Evolutionary conservation across 2,329 filamentous ascomycete species (phyloP).

Genomic region (Aspergillus arachidicola): DNA sequence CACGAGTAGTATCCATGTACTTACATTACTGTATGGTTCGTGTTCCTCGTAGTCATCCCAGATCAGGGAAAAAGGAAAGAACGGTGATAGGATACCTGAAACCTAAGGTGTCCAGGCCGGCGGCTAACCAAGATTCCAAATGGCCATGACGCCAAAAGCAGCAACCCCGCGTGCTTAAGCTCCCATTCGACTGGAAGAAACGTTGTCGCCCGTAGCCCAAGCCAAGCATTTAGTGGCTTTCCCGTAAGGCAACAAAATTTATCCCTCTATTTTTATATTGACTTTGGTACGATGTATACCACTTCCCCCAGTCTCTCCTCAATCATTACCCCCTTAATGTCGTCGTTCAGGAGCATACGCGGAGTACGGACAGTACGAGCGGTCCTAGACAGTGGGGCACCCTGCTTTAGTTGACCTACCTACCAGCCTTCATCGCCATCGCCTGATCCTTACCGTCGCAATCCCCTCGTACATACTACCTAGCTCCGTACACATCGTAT

Average conservation of each 20-base stretch:
- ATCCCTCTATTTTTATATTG: slow-evolving; percentile 3
- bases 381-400: slow-evolving; percentile 1
- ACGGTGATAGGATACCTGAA: background rate
- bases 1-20: background rate
- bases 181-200: slow-evolving; percentile 3
- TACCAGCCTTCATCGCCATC: background rate
- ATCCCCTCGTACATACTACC: background rate
- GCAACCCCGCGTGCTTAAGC: slow-evolving; percentile 3
- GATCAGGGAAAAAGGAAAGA: background rate
- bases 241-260: slow-evolving; percentile 14
- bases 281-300: background rate
- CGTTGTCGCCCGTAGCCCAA: background rate
- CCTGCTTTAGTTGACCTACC: background rate
- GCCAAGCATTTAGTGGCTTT: slow-evolving; percentile 6
- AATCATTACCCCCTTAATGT: background rate
- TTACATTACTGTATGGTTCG: too few relatives aligned
- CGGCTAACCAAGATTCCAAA: background rate
- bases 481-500: background rate
- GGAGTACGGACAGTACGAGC: background rate
- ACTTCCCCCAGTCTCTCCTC: background rate
- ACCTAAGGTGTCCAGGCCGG: background rate
- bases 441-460: background rate
- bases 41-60: background rate
- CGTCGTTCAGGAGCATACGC: background rate
- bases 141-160: background rate